Evolutionary conservation across 352 stramenopile genomes (phyloP), one percentile per base, ranked within the genome.

Genomic region (Thraustochytrium aureum): DNA sequence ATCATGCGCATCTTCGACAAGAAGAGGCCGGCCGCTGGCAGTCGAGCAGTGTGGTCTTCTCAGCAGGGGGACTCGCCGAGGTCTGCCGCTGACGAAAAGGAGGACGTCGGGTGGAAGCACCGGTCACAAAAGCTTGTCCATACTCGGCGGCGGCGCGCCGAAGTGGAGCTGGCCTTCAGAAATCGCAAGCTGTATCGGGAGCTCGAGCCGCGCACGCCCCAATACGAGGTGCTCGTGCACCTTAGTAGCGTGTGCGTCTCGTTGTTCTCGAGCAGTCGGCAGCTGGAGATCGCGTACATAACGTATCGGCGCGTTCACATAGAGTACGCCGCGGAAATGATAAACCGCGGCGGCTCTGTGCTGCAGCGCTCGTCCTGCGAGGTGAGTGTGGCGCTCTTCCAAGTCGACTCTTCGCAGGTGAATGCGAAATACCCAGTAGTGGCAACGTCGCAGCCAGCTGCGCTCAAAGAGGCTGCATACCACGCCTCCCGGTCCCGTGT

Each of bases 361-460:
- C n/a, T n/a, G 47, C 10, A 17, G 6, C 6, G n/a, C 37, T 1
- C 5, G 1, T 54, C 69, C n/a, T 26, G n/a, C 7, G 69, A 79
- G 41, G 41, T 79, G 1, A 50, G 35, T 10, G 56, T 79, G 50
- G 69, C 35, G 10, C 69, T 62, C 35, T 72, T 79, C n/a, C 69
- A 79, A 32, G 41, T 43, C 2, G 69, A 79, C 32, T 79, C 69
- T 35, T 72, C 69, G n/a, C 69, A 72, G 69, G 69, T 72, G 32
- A 22, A 79, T 20, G 69, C 50, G 35, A 79, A 72, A 39, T 79
- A 67, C 32, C 69, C 69, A 7, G 43, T 79, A 14, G 35, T 74
- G 50, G 20, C 50, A 30, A 62, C 35, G 14, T 56, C 69, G 37
- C 30, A 38, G 10, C 17, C 47, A 22, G 17, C 17, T 17, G 26